Conservation (phyloP, 495 filamentous ascomycete genomes). For the Penicillium alfredii region DNA sequence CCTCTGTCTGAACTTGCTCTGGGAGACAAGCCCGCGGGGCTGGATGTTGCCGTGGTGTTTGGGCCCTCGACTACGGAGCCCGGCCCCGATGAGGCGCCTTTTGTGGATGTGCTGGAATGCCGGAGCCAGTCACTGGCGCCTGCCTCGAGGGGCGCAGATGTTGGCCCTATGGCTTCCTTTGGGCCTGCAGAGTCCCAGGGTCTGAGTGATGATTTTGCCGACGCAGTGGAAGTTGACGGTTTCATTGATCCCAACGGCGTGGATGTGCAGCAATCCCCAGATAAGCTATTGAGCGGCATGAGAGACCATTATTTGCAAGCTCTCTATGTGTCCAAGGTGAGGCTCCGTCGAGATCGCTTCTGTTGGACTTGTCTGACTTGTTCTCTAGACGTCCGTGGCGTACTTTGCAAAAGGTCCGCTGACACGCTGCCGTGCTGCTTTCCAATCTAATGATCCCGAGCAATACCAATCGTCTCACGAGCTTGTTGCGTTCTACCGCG, state of each 20-base stretch:
- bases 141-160: neutral
- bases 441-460: constrained; percentile 52
- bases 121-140: constrained; percentile 18
- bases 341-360: constrained; percentile 3
- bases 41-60: constrained; percentile 33
- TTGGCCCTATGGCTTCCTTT: constrained; percentile 2
- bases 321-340: constrained; percentile 82
- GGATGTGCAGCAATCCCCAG: constrained; percentile 46
- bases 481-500: constrained; percentile 62
- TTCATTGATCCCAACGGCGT: constrained; percentile 4
- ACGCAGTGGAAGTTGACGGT: constrained; percentile 15
- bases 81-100: constrained; percentile 9
- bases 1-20: constrained; percentile 18
- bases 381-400: constrained; percentile 69
- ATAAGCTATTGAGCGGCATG: constrained; percentile 62
- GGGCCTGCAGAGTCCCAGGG: constrained; percentile 12
- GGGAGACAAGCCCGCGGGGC: constrained; percentile 19
- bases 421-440: constrained; percentile 74
- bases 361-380: constrained; percentile 8
- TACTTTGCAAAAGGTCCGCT: constrained; percentile 97
- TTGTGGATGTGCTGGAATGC: constrained; percentile 19
- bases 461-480: constrained; percentile 29
- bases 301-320: constrained; percentile 76
- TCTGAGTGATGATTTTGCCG: constrained; percentile 1
- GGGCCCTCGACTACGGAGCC: constrained; percentile 9